These are phyloP conservation scores for Cystobasidiaceae sp. DNA, from an alignment of 1,284 basidiomycete genomes.

Conservation along the genomic window DNA sequence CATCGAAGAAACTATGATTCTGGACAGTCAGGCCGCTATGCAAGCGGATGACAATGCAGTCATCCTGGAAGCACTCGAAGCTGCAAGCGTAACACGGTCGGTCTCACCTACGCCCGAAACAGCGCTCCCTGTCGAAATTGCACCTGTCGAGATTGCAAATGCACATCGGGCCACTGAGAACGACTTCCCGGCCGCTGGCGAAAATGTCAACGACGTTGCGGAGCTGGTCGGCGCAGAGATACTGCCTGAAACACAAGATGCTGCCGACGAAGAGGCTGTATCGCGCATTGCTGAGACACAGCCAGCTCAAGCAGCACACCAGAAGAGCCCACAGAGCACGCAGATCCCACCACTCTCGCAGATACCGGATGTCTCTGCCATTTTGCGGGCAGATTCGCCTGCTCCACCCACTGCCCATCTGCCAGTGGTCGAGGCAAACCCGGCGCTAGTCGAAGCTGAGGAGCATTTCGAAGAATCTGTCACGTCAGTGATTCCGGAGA, in stretches of 20 bases:
- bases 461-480: not conserved
- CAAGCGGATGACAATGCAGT: not conserved
- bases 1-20: not conserved
- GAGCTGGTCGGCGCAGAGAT: too few species aligned
- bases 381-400: too few species aligned
- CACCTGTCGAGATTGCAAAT: too few species aligned
- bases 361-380: not conserved
- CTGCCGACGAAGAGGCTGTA: not conserved
- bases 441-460: not conserved
- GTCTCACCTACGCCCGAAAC: not conserved
- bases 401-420: too few species aligned
- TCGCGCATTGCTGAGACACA: not conserved
- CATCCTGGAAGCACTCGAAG: not conserved
- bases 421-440: too few species aligned
- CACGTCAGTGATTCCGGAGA: slow-evolving; percentile 17
- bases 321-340: not conserved
- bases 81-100: not conserved
- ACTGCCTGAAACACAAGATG: too few species aligned
- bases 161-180: too few species aligned
- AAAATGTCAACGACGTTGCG: not conserved
- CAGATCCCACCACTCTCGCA: slow-evolving; percentile 14
- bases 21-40: not conserved
- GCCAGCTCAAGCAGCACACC: not conserved
- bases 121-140: too few species aligned
- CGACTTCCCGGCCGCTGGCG: not conserved